These are phyloP conservation scores for Pseudotulostoma volvatum DNA, from an alignment of 495 filamentous ascomycete species.

Conservation along the genomic window DNA sequence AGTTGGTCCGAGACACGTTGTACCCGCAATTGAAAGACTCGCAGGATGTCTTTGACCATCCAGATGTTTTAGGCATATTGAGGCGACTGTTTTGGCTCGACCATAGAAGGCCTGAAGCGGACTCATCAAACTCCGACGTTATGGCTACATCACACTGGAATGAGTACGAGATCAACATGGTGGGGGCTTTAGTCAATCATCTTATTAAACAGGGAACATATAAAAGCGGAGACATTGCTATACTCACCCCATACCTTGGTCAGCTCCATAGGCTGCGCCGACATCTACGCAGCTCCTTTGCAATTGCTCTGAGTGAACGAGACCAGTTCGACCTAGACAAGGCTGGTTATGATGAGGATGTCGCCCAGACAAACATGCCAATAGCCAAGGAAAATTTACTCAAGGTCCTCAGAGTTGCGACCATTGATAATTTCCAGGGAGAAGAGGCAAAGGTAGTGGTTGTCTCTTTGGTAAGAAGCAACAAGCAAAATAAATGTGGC, in stretches of 20 bases:
- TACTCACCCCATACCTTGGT: slow-evolving; percentile 54
- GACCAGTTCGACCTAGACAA: slow-evolving; percentile 46
- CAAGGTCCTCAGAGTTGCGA: slow-evolving; percentile 39
- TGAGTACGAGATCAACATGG: slow-evolving; percentile 48
- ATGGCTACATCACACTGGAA: slow-evolving; percentile 42
- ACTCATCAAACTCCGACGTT: slow-evolving; percentile 12
- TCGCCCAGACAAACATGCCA: slow-evolving; percentile 1
- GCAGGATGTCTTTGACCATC: slow-evolving; percentile 27
- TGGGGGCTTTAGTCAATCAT: slow-evolving; percentile 43
- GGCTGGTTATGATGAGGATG: slow-evolving; percentile 20
- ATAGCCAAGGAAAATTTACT: slow-evolving; percentile 35
- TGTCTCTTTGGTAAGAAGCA: slow-evolving; percentile 59
- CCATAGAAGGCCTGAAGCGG: slow-evolving; percentile 41
- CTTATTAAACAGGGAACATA: slow-evolving; percentile 49
- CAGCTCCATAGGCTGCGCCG: slow-evolving; percentile 46
- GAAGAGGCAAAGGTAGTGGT: slow-evolving; percentile 64
- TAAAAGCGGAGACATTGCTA: slow-evolving; percentile 44
- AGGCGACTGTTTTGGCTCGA: slow-evolving; percentile 57
- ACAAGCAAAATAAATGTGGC: slow-evolving; percentile 40
- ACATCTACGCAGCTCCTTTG: slow-evolving; percentile 33
- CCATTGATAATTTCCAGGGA: slow-evolving; percentile 59
- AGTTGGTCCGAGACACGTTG: slow-evolving; percentile 37
- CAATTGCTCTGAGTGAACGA: slow-evolving; percentile 49
- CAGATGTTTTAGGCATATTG: slow-evolving; percentile 44
- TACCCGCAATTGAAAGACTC: slow-evolving; percentile 50